phyloP scores from a whole-genome alignment of 148 eudicot species.

The Rhododendron henanense region DNA sequence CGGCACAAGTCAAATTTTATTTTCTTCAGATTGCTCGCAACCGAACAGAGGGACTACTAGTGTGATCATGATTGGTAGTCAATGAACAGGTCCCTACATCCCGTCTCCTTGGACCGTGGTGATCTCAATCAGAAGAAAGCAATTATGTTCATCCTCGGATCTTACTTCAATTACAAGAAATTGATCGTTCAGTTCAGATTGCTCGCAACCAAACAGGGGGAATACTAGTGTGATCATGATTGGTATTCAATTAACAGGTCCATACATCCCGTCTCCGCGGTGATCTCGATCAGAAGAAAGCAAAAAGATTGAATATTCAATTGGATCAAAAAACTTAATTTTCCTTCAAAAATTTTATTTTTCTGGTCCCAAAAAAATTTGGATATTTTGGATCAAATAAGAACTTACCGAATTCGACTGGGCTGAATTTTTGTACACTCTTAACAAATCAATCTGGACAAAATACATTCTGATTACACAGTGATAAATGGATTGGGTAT shows the following conservation, averaged over 20 bases:
- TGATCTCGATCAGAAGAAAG: not conserved
- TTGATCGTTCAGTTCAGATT: not conserved
- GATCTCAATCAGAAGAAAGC: not conserved
- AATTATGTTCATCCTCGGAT: not conserved
- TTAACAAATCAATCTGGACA: not conserved
- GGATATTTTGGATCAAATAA: not conserved
- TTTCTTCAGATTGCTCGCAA: not conserved
- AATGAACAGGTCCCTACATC: not conserved
- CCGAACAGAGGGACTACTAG: not conserved
- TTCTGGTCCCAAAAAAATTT: not conserved
- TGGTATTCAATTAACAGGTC: not conserved
- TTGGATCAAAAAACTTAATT: not conserved
- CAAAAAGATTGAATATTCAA: not conserved
- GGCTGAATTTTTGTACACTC: not conserved
- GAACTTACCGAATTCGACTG: not conserved
- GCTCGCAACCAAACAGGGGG: no score
- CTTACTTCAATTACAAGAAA: not conserved
- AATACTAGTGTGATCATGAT: not conserved
- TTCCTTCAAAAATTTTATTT: not conserved
- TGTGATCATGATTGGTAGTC: not conserved
- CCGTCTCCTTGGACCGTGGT: not conserved
- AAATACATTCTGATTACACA: not conserved
- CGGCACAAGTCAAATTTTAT: not conserved
- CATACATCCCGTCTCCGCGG: not conserved
- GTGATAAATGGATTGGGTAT: not conserved